phyloP scores from a whole-genome alignment of 352 stramenopile genomes.

The Phytophthora fragariaefolia region DNA sequence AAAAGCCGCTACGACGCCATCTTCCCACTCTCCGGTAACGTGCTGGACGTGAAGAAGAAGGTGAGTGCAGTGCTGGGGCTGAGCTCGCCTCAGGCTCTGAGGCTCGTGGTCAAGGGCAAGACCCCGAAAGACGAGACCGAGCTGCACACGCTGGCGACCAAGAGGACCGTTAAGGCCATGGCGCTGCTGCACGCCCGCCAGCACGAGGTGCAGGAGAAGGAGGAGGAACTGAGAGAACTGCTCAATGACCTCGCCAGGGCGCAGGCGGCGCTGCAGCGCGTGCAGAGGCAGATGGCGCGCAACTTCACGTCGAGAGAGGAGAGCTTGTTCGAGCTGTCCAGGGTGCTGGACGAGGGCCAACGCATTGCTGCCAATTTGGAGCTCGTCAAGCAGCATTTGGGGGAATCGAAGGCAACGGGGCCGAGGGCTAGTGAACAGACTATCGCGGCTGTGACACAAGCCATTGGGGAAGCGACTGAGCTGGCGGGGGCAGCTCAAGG shows the following conservation, averaged over 20 bases:
- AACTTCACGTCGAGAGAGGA: conserved; percentile 66
- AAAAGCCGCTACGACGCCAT: conserved; percentile 70
- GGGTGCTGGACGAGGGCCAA: conserved; percentile 46
- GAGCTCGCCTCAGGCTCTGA: conserved; percentile 42
- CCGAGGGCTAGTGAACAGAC: conserved; percentile 33
- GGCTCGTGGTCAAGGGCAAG: conserved; percentile 72
- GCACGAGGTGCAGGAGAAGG: conserved; percentile 66
- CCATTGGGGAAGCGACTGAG: conserved; percentile 34
- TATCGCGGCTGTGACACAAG: conserved; percentile 28
- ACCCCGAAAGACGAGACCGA: conserved; percentile 47
- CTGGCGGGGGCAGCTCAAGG: conserved; percentile 32
- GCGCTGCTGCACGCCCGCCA: conserved; percentile 66
- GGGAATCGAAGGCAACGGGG: conserved; percentile 13
- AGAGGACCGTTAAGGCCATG: conserved; percentile 71
- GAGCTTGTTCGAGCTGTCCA: conserved; percentile 50
- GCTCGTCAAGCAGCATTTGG: conserved; percentile 58
- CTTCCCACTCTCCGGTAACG: conserved; percentile 28
- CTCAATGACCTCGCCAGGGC: conserved; percentile 66
- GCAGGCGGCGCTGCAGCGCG: conserved; percentile 35
- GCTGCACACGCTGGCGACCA: conserved; percentile 27
- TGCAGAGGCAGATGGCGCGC: conserved; percentile 54
- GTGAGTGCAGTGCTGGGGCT: conserved; percentile 57
- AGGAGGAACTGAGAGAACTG: conserved; percentile 65
- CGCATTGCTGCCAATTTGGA: conserved; percentile 52
- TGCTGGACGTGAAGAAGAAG: conserved; percentile 59